Base-by-base conservation (phyloP, 768 basidiomycete genomes). In the Hysterangium stoloniferum region DNA sequence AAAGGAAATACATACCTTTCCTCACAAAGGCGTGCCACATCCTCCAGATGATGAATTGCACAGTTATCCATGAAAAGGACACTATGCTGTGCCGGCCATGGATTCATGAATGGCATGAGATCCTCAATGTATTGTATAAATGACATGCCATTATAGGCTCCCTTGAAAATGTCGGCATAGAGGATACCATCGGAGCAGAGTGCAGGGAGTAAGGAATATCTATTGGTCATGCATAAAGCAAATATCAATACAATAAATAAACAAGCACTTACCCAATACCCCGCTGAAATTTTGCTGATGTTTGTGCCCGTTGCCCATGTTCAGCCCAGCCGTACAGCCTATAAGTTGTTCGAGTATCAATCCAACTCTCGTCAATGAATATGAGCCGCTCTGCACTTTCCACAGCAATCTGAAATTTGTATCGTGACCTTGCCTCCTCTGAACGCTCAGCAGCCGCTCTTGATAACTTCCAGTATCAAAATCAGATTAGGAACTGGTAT, bases 21-120 rank as follows among this genome's bases (percentile, higher is more conserved):
- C 27, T 5, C 29, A 20, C 45, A 47, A 5, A 47, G 12, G 15
- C 29, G 6, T 4, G 33, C 17, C 15, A 72, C 53, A 5, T 66
- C 68, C 12, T 66, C 64, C 40, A 61, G 60, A 25, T 73, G 69
- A 54, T 73, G 71, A 41, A 72, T 72, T 2, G 57, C 50, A 43
- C 69, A 70, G 52, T 72, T 72, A 40, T 71, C 66, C 31, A 72
- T 48, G 3, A 73, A 57, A 25, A 73, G 58, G 4, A 71, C 60
- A 55, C 71, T 72, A 13, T 54, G 51, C 4, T 57, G 55, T 2
- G 56, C 62, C 0, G 69, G 69, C 57, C 62, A 73, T 22, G 68
- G 69, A 17, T 59, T 66, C 20, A 66, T 45, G 22, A 54, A 49
- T 17, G 64, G 64, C 17, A 47, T 29, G 17, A 72, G 53, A 1